Evolutionary conservation across 352 stramenopile species (phyloP), one percentile per base, ranked within the genome.

Genomic region (Phytophthora sansomeana): DNA sequence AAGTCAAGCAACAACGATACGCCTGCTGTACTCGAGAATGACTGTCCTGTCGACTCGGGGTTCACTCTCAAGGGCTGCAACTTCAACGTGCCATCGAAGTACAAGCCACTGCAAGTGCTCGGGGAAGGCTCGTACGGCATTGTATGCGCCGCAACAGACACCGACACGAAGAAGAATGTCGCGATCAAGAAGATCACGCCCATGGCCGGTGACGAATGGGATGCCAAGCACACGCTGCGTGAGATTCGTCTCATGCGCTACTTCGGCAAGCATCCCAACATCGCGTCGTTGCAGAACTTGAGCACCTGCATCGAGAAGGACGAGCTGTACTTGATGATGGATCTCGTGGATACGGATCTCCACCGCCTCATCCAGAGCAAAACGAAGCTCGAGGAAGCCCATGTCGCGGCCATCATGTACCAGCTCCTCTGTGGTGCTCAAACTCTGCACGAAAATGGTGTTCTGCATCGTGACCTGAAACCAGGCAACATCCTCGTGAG

Each of bases 321-420:
- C 69, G 93, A 98, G 69, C 78, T 98, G 16, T 98, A 98, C 69
- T 92, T 98, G 62, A 96, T 97, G 69, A 98, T 98, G 94, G 90
- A 98, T 42, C 83, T 98, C 33, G 88, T 98, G 9, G 95, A 98
- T 67, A 98, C 88, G 5, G 95, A 98, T 71, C 78, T 98, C 33
- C 91, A 97, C 44, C 78, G 87, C 0, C 81, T 97, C 58, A 96
- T 97, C 39, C 89, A 95, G 72, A 94, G 80, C 73, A 92, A 93
- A 55, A 95, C 87, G 5, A 95, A 93, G 57, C 82, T 95, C 9
- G 82, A 93, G 47, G 83, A 92, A 54, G 80, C 86, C 26, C 88
- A 93, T 50, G 70, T 92, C 42, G 84, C 87, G 59, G 96, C 92
- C 26, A 98, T 98, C 77, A 97, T 98, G 91, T 97, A 96, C 74